phyloP scores from a whole-genome alignment of 1,284 basidiomycete genomes.

The Boletellus sp. region DNA sequence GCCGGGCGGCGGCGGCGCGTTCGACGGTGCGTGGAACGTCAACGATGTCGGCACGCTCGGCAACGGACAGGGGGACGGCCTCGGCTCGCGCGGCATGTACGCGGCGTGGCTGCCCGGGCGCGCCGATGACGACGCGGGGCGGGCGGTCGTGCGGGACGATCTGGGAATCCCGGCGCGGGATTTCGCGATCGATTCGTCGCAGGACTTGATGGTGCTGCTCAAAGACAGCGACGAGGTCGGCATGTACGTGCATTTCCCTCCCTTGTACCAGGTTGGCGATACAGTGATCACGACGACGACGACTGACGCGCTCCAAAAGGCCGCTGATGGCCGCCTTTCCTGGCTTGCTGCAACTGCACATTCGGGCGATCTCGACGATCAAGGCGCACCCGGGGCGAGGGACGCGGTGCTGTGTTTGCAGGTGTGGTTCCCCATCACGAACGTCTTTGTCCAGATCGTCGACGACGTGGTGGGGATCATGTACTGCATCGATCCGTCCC shows the following conservation, averaged over 20 bases:
- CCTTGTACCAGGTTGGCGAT: background rate
- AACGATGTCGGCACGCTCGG: background rate
- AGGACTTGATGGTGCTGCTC: slow-evolving; percentile 52
- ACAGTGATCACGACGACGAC: too few relatives aligned
- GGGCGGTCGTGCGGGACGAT: slow-evolving; percentile 33
- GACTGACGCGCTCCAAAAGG: slow-evolving; percentile 1
- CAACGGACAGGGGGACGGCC: background rate
- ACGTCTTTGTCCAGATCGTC: slow-evolving; percentile 46
- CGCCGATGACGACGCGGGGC: slow-evolving; percentile 9
- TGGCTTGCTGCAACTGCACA: slow-evolving; percentile 29
- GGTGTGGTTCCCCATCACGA: slow-evolving; percentile 20
- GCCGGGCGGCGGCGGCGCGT: background rate
- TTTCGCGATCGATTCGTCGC: slow-evolving; percentile 62
- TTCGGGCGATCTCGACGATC: slow-evolving; percentile 45
- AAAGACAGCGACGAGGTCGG: slow-evolving; percentile 28
- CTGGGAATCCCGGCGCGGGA: slow-evolving; percentile 46
- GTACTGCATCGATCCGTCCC: slow-evolving; percentile 33
- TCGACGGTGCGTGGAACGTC: too few relatives aligned
- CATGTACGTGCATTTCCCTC: slow-evolving; percentile 10
- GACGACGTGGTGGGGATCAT: slow-evolving; percentile 51
- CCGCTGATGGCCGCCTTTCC: slow-evolving; percentile 8
- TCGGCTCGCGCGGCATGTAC: slow-evolving; percentile 20
- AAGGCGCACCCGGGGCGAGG: slow-evolving; percentile 38
- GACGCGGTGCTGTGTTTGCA: slow-evolving; percentile 24
- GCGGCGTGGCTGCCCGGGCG: slow-evolving; percentile 39